phyloP scores from a whole-genome alignment of 345 rosid genomes.

The Physaria fendleri region DNA sequence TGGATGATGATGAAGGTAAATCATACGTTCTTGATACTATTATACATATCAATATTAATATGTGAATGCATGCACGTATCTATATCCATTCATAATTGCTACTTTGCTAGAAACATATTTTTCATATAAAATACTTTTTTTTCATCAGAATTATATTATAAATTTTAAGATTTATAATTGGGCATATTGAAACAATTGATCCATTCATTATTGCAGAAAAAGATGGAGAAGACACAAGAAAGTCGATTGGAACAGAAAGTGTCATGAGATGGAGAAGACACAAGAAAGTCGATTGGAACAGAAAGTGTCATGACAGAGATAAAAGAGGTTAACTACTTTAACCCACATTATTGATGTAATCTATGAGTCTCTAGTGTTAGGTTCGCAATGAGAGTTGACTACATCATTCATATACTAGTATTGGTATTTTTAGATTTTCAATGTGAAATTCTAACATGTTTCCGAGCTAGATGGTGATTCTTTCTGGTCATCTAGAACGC shows the following conservation, averaged over 20 bases:
- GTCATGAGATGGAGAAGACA: slow-evolving; percentile 5
- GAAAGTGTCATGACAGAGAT: slow-evolving; percentile 18
- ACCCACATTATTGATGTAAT: background rate
- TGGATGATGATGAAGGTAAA: slow-evolving; percentile 25
- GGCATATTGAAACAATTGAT: background rate
- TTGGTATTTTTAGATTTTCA: too few relatives aligned
- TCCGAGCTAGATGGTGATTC: too few relatives aligned
- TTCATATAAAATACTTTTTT: background rate
- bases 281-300: slow-evolving; percentile 15
- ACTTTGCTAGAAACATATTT: background rate
- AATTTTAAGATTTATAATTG: background rate
- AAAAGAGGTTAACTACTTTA: slow-evolving; percentile 18
- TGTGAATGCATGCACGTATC: background rate
- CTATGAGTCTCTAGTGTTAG: background rate
- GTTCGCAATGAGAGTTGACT: too few relatives aligned
- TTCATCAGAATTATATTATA: background rate
- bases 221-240: slow-evolving; percentile 16
- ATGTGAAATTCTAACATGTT: too few relatives aligned
- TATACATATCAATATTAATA: background rate
- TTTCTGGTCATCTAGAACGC: too few relatives aligned
- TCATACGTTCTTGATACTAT: background rate
- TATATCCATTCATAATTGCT: too few relatives aligned
- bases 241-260: slow-evolving; percentile 19
- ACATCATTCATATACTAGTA: too few relatives aligned
- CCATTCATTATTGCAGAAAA: slow-evolving; percentile 13